Evolutionary conservation across 768 basidiomycete species (phyloP).

Genomic region (Suillus alpinus): DNA sequence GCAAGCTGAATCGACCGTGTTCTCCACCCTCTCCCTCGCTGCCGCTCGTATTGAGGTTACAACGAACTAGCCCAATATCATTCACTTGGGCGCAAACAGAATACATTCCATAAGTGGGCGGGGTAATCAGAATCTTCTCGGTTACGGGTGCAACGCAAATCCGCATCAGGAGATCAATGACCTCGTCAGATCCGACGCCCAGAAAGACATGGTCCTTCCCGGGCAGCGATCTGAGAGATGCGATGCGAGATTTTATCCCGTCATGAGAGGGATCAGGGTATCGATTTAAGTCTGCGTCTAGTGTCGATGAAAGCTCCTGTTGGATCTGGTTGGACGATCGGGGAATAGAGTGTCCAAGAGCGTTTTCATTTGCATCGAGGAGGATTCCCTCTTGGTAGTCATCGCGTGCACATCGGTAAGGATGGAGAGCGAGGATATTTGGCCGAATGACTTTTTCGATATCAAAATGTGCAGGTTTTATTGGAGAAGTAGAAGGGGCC

Average conservation of each 20-base stretch:
- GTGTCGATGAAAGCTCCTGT: conserved; percentile 35
- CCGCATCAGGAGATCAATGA: conserved; percentile 91
- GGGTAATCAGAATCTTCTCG: conserved; percentile 85
- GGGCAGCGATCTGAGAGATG: conserved; percentile 67
- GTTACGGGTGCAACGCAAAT: conserved; percentile 76
- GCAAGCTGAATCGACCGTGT: conserved; percentile 67
- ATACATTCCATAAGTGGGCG: conserved; percentile 99
- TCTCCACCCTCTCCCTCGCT: conserved; percentile 71
- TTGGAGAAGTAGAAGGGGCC: conserved; percentile 36
- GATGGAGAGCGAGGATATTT: conserved; percentile 88
- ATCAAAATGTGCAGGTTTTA: conserved; percentile 76
- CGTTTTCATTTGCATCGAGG: conserved; percentile 97
- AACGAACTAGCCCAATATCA: conserved; percentile 79
- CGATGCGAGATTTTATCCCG: conserved; percentile 73
- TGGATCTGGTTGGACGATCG: conserved; percentile 27
- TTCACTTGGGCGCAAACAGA: conserved; percentile 92
- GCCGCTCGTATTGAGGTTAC: conserved; percentile 62
- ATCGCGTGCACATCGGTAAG: conserved; percentile 94
- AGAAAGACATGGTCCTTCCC: conserved; percentile 74
- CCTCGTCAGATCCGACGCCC: conserved; percentile 96
- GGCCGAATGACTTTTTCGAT: conserved; percentile 85
- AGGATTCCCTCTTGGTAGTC: conserved; percentile 91
- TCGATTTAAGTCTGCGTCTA: conserved; percentile 68
- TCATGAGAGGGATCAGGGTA: conserved; percentile 93
- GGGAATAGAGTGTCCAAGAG: conserved; percentile 81